These are phyloP conservation scores for Mycena floridula DNA, from an alignment of 768 basidiomycete species.

Conservation along the genomic window DNA sequence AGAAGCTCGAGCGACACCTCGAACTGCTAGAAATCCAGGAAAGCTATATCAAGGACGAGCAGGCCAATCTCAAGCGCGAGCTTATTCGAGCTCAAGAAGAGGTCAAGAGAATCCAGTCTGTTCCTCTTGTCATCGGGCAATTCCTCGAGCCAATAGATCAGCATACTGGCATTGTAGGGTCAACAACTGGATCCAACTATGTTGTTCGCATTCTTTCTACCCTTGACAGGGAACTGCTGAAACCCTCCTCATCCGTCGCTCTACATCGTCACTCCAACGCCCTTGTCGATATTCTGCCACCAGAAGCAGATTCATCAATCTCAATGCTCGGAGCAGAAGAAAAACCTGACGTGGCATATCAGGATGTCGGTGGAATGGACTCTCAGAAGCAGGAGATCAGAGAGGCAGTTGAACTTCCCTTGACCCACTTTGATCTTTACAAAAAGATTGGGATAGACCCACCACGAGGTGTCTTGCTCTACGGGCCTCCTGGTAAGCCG, in stretches of 20 bases:
- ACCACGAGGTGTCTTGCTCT: conserved; percentile 92
- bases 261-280: conserved; percentile 98
- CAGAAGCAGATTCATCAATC: conserved; percentile 97
- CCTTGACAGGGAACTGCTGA: conserved; percentile 92
- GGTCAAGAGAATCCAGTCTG: conserved; percentile 98
- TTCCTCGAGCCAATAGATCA: conserved; percentile 99
- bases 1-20: conserved; percentile 89
- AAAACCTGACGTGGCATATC: conserved; percentile 89
- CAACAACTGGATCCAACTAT: conserved; percentile 96
- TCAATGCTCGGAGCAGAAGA: conserved; percentile 92
- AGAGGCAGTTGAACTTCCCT: conserved; percentile 94
- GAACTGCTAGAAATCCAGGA: conserved; percentile 94
- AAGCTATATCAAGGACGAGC: conserved; percentile 98
- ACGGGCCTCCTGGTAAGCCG: conserved; percentile 85
- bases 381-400: conserved; percentile 97
- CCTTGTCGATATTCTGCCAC: conserved; percentile 95
- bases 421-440: conserved; percentile 97
- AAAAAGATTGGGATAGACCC: conserved; percentile 99
- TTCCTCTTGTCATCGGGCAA: conserved; percentile 98
- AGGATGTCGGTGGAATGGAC: conserved; percentile 97
- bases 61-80: conserved; percentile 95
- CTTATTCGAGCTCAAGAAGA: conserved; percentile 98
- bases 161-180: conserved; percentile 93
- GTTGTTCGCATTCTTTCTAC: conserved; percentile 97
- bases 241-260: conserved; percentile 97